Conservation (phyloP, 2,329 filamentous ascomycete genomes). For the Cladophialophora immunda region DNA sequence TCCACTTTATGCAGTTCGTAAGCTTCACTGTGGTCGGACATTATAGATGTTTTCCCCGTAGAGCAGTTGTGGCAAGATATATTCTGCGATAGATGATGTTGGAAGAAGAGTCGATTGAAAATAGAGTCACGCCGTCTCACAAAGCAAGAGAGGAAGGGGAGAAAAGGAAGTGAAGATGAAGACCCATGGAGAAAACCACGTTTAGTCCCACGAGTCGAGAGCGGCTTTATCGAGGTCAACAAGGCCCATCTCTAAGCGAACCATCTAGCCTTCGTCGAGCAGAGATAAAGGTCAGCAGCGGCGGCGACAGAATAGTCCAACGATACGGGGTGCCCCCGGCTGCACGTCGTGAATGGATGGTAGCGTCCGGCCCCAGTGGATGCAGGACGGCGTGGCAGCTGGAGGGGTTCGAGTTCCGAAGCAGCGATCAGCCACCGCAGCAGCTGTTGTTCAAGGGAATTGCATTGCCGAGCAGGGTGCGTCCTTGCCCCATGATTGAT, state of each 20-base stretch:
- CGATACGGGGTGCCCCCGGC: background rate
- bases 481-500: background rate
- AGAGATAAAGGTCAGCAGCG: background rate
- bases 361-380: background rate
- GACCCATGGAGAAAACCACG: background rate
- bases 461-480: background rate
- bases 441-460: background rate
- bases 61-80: background rate
- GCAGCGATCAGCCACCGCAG: background rate
- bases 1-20: slow-evolving; percentile 11
- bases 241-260: background rate
- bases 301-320: background rate
- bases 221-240: slow-evolving; percentile 2
- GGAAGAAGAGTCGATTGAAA: background rate
- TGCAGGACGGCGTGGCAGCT: background rate
- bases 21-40: background rate
- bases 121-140: background rate
- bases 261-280: background rate
- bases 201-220: background rate
- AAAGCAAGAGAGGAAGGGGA: background rate
- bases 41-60: background rate
- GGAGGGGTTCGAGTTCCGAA: background rate
- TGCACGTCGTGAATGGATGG: background rate
- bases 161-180: background rate
- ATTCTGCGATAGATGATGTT: background rate